Conservation (phyloP, 1,284 basidiomycete species). For the Mycena sp. region DNA sequence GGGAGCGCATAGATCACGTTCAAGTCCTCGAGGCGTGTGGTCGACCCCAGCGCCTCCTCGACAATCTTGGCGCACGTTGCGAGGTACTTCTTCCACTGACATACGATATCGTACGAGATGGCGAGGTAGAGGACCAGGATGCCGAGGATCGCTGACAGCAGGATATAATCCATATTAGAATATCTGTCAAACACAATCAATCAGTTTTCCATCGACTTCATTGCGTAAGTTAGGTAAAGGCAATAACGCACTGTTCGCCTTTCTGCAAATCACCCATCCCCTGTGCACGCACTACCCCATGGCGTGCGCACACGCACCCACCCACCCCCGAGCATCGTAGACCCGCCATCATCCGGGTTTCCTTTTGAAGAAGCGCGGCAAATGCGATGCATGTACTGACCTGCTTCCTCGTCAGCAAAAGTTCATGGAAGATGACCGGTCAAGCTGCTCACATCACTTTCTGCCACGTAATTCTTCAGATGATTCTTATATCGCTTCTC, state of each 20-base stretch:
- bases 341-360: conserved; percentile 29
- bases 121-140: conserved; percentile 13
- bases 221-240: too few relatives aligned
- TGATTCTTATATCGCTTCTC: conserved; percentile 30
- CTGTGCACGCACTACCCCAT: conserved; percentile 30
- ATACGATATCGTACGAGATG: conserved; percentile 41
- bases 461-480: conserved; percentile 17
- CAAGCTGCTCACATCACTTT: conserved; percentile 29
- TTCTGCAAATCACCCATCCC: conserved; percentile 38
- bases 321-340: conserved; percentile 32
- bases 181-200: conserved; percentile 24
- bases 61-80: conserved; percentile 19
- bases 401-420: background rate
- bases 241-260: conserved; percentile 32
- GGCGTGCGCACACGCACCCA: conserved; percentile 28
- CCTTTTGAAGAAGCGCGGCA: conserved; percentile 28
- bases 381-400: conserved; percentile 35
- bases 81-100: conserved; percentile 36
- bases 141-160: conserved; percentile 26
- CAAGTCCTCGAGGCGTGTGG: background rate
- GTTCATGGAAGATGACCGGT: background rate
- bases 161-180: conserved; percentile 36
- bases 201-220: too few relatives aligned
- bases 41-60: conserved; percentile 20
- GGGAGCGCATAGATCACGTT: conserved; percentile 35